phyloP scores from a whole-genome alignment of 192 early-diverging fungal species.

The Mortierella antarctica region DNA sequence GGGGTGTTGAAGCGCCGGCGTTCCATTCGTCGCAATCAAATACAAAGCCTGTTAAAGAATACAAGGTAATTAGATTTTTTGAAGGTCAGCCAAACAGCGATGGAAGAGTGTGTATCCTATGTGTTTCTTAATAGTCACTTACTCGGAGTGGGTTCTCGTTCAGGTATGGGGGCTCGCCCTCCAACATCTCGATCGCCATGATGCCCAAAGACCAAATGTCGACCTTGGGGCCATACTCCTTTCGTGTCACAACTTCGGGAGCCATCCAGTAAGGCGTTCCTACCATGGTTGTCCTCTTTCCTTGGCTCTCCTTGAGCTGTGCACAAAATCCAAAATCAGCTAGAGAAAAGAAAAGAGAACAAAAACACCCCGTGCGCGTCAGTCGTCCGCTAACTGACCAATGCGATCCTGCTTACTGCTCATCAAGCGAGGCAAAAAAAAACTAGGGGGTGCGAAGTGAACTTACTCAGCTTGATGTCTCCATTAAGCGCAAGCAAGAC shows the following conservation, averaged over 20 bases:
- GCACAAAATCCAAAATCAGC: slow-evolving; percentile 93
- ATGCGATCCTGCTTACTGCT: neutral
- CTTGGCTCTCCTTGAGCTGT: slow-evolving; percentile 71
- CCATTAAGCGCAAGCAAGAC: slow-evolving; percentile 73
- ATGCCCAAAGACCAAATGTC: slow-evolving; percentile 99
- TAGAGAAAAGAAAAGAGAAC: slow-evolving; percentile 55
- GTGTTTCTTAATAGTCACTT: slow-evolving; percentile 5
- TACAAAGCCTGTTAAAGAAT: slow-evolving; percentile 74
- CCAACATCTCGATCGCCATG: slow-evolving; percentile 98
- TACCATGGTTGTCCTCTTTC: slow-evolving; percentile 83
- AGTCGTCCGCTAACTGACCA: neutral
- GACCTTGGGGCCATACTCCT: slow-evolving; percentile 93
- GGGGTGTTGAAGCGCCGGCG: slow-evolving; percentile 90
- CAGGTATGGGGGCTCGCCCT: slow-evolving; percentile 97
- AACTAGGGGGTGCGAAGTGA: neutral
- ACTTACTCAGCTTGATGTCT: slow-evolving; percentile 79
- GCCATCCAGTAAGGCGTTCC: slow-evolving; percentile 99
- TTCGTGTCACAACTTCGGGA: slow-evolving; percentile 93
- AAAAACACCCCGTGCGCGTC: neutral
- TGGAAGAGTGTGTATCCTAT: too few relatives aligned
- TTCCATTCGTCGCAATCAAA: slow-evolving; percentile 96
- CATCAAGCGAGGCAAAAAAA: slow-evolving; percentile 2
- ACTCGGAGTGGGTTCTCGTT: slow-evolving; percentile 91
- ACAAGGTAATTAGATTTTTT: neutral
- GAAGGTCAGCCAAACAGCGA: neutral